Evolutionary conservation across 495 filamentous ascomycete species (phyloP).

Genomic region (Talaromyces wortmannii): DNA sequence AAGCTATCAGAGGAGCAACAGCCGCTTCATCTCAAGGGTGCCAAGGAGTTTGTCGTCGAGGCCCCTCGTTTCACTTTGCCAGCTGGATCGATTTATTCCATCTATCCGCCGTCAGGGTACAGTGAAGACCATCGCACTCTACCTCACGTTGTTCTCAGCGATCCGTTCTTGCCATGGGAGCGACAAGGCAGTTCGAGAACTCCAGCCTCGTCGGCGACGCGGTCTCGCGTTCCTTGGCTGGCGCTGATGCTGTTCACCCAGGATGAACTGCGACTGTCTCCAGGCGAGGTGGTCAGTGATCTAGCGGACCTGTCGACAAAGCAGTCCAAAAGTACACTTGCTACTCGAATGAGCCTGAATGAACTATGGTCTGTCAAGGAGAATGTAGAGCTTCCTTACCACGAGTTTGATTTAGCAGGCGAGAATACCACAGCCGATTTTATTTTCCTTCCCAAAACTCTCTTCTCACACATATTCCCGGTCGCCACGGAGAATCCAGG

Average conservation of each 20-base stretch:
- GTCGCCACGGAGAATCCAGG: too few relatives aligned
- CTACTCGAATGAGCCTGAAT: background rate
- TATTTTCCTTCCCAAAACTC: conserved; percentile 9
- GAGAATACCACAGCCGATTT: conserved; percentile 4
- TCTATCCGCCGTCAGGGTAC: conserved; percentile 36
- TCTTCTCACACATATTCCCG: background rate
- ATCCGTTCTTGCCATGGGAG: conserved; percentile 44
- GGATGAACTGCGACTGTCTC: conserved; percentile 1
- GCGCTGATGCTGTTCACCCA: conserved; percentile 26
- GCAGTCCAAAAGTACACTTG: background rate
- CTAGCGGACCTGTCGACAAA: background rate
- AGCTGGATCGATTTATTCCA: conserved; percentile 16
- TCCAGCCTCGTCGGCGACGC: too few relatives aligned
- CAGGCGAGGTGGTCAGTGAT: too few relatives aligned
- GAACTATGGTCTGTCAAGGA: conserved; percentile 4
- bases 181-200: too few relatives aligned
- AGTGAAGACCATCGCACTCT: conserved; percentile 22
- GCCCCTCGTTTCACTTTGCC: conserved; percentile 24
- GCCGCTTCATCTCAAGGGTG: background rate
- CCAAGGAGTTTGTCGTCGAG: conserved; percentile 20
- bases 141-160: conserved; percentile 44
- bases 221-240: conserved; percentile 26
- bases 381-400: background rate
- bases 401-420: conserved; percentile 16
- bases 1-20: background rate